Conservation (phyloP, 1,139 yeast genomes). For the Yamadazyma oceani region DNA sequence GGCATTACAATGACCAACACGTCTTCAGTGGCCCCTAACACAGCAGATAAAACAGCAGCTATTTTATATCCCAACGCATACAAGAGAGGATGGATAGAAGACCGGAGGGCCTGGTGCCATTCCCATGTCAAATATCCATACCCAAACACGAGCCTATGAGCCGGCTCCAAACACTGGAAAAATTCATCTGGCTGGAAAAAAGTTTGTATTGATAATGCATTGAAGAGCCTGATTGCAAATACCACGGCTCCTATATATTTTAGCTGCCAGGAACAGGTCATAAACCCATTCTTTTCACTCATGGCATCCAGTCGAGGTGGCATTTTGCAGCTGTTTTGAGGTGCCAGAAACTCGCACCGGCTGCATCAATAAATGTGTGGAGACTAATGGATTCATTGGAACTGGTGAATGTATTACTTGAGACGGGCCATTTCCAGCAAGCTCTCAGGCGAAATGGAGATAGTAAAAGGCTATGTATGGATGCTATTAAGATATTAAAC, state of each 20-base stretch:
- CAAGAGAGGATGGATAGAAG: constrained; percentile 76
- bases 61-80: constrained; percentile 49
- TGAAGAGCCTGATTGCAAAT: constrained; percentile 46
- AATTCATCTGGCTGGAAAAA: constrained; percentile 97
- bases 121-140: constrained; percentile 95
- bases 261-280: constrained; percentile 4
- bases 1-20: constrained; percentile 43
- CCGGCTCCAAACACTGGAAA: constrained; percentile 92
- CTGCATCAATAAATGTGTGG: not conserved
- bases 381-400: not conserved
- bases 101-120: constrained; percentile 75
- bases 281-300: not conserved
- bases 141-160: constrained; percentile 71
- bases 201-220: constrained; percentile 64
- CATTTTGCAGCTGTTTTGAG: too few species aligned
- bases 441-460: constrained; percentile 10
- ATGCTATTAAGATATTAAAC: constrained; percentile 29
- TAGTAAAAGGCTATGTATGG: constrained; percentile 23
- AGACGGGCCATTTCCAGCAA: constrained; percentile 7
- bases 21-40: constrained; percentile 6
- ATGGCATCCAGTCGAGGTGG: not conserved
- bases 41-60: constrained; percentile 11
- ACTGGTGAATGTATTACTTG: constrained; percentile 5
- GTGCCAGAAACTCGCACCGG: too few species aligned
- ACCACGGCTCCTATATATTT: constrained; percentile 7